Base-by-base conservation (phyloP, 2,329 filamentous ascomycete species). In the Pseudogymnoascus sp. region DNA sequence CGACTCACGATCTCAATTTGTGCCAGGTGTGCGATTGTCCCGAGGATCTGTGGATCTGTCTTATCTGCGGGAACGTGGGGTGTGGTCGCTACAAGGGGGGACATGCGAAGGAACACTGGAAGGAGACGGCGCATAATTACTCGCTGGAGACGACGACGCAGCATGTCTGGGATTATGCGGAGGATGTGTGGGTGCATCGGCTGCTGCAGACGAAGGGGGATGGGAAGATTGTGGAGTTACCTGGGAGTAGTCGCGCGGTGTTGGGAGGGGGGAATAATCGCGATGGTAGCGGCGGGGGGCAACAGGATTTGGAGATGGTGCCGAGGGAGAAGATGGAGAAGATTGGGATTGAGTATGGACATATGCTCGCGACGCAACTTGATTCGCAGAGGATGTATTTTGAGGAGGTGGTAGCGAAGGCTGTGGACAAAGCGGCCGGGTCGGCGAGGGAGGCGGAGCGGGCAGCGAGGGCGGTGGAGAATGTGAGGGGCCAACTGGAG, bases 91-190 rank as follows among this genome's bases (percentile, higher is more conserved):
- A 99, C 73, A 95, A 97, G 74, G 86, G 88, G 28, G 94, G 92
- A 0, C 92, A 97, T 71, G 92, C 93, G 35, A 96, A 96, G 73
- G 88, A 90, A 11, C 92, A 97, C 75, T 97, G 91, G 84, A 92
- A 95, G 75, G 84, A 90, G 63, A 95, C 91, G 2, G 85, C 86
- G 3, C 94, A 99, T 75, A 90, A 89, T 66, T 99, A 96, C 73
- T 89, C 92, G 25, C 89, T 99, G 73, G 94, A 99, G 73, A 84
- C 97, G 38, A 86, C 89, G 66, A 96, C 92, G 0, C 93, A 99
- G 74, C 89, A 96, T 69, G 92, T 99, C 1, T 99, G 94, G 94
- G 94, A 99, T 75, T 99, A 99, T 67, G 91, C 90, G 0, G 92
- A 91, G 4, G 94, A 99, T 72, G 90, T 89, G 71, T 99, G 96